Base-by-base conservation (phyloP, 306 rosid species). In the Crataegus laevigata region DNA sequence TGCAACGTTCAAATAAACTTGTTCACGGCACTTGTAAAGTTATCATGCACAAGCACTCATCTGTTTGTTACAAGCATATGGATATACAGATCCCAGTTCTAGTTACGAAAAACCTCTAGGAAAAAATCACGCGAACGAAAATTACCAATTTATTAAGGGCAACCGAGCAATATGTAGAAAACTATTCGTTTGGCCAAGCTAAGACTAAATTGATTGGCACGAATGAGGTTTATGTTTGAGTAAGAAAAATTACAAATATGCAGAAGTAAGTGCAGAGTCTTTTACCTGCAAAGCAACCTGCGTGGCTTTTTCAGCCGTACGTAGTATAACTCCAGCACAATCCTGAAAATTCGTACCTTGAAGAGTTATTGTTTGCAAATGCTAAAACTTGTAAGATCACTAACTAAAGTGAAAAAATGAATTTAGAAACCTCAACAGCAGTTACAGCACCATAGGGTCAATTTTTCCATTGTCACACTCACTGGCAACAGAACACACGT, bases 401-500 rank as follows among this genome's bases (percentile, higher is more conserved):
- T 71, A 21, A 73, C 40, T 58, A 24, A 68, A 50, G 71, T 47
- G 40, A 50, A 38, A 54, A 71, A 71, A 77, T 19, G 34, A 64
- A 78, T 47, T 77, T 47, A 65, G 36, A 64, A 69, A 3, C 17
- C 19, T 22, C 17, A 78, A 47, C 38, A 58, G 82, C 68, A 94
- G 96, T 96, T 94, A 58, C 38, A 58, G 82, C 68, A 94, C 97
- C 97, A 92, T 91, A 5, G 99, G 86, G 79, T 88, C 87, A 73
- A 87, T 55, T 83, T 82, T 87, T 79, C 99, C 93, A 24, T 80
- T 92, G 82, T 94, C 99, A 60, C 96, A 92, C 72, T 94, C 97
- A 77, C 97, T 93, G 26, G 99, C 99, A 68, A 94, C 99, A 73
- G 97, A 92, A 80, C 92, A 92, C 78, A 92, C 93, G 66, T 91